Conservation (phyloP, 345 rosid species). For the Salix viminalis region DNA sequence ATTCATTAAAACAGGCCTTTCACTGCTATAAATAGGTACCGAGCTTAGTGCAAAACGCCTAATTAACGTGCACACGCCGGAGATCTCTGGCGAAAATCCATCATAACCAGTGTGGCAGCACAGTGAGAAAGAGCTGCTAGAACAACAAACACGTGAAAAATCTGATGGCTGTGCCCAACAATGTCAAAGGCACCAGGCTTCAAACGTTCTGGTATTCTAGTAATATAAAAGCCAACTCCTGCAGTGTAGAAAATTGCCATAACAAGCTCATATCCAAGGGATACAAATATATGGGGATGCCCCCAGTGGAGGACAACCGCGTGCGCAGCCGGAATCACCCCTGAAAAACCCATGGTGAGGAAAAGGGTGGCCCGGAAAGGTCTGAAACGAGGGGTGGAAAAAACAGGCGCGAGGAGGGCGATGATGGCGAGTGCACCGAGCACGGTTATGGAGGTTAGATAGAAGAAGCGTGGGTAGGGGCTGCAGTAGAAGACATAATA, state of each 20-base stretch:
- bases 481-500: slow-evolving; percentile 81
- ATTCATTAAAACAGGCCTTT: neutral
- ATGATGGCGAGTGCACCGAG: slow-evolving; percentile 66
- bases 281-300: slow-evolving; percentile 50
- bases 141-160: slow-evolving; percentile 88
- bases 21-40: neutral
- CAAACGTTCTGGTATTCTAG: slow-evolving; percentile 84
- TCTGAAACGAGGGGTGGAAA: slow-evolving; percentile 60
- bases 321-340: slow-evolving; percentile 73
- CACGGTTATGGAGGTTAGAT: slow-evolving; percentile 60
- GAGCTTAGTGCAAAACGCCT: neutral
- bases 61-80: slow-evolving; percentile 41
- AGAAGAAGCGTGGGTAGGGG: slow-evolving; percentile 50
- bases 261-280: slow-evolving; percentile 61
- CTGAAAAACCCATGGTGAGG: slow-evolving; percentile 83
- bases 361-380: slow-evolving; percentile 70
- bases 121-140: slow-evolving; percentile 79
- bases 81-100: slow-evolving; percentile 68
- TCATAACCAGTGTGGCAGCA: slow-evolving; percentile 63
- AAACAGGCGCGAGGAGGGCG: slow-evolving; percentile 68
- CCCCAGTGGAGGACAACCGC: slow-evolving; percentile 67
- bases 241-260: slow-evolving; percentile 69
- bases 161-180: slow-evolving; percentile 95
- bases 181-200: slow-evolving; percentile 91
- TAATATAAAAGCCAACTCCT: slow-evolving; percentile 66